phyloP scores from a whole-genome alignment of 495 filamentous ascomycete genomes.

The Lophiotrema nucula region DNA sequence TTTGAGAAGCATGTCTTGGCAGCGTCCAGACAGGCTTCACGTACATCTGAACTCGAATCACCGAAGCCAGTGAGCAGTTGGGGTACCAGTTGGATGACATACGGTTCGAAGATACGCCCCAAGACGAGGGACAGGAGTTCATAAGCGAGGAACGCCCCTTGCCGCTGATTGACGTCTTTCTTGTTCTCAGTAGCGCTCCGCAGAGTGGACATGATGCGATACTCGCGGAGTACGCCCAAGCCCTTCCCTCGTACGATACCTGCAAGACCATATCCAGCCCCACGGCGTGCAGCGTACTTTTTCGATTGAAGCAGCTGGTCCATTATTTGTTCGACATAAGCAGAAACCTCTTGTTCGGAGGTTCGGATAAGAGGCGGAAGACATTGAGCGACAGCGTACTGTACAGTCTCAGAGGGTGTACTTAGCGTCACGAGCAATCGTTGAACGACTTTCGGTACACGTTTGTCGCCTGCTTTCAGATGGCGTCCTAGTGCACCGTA shows the following conservation, averaged over 20 bases:
- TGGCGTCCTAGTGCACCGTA: slow-evolving; percentile 92
- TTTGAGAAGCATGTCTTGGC: slow-evolving; percentile 92
- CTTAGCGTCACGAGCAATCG: slow-evolving; percentile 80
- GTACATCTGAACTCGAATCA: slow-evolving; percentile 80
- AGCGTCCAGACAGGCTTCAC: slow-evolving; percentile 87
- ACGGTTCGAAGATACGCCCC: slow-evolving; percentile 88
- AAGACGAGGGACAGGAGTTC: slow-evolving; percentile 85
- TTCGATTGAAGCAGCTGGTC: slow-evolving; percentile 78
- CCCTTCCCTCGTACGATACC: slow-evolving; percentile 85
- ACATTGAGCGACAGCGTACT: slow-evolving; percentile 92
- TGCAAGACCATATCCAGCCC: slow-evolving; percentile 91
- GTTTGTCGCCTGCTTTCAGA: slow-evolving; percentile 75
- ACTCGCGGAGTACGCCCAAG: slow-evolving; percentile 77
- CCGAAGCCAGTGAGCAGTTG: slow-evolving; percentile 87
- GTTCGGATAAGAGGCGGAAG: slow-evolving; percentile 83
- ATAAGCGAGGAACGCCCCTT: slow-evolving; percentile 85
- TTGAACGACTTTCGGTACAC: slow-evolving; percentile 80
- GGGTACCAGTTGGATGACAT: slow-evolving; percentile 91
- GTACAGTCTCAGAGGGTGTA: slow-evolving; percentile 95
- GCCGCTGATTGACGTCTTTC: slow-evolving; percentile 82
- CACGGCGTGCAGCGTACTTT: slow-evolving; percentile 84
- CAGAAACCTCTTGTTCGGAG: slow-evolving; percentile 68
- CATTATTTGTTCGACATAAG: slow-evolving; percentile 76
- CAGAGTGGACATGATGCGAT: slow-evolving; percentile 77
- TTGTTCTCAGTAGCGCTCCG: slow-evolving; percentile 82